Evolutionary conservation across 2,329 filamentous ascomycete genomes (phyloP).

Genomic region (Fusarium anguioides): DNA sequence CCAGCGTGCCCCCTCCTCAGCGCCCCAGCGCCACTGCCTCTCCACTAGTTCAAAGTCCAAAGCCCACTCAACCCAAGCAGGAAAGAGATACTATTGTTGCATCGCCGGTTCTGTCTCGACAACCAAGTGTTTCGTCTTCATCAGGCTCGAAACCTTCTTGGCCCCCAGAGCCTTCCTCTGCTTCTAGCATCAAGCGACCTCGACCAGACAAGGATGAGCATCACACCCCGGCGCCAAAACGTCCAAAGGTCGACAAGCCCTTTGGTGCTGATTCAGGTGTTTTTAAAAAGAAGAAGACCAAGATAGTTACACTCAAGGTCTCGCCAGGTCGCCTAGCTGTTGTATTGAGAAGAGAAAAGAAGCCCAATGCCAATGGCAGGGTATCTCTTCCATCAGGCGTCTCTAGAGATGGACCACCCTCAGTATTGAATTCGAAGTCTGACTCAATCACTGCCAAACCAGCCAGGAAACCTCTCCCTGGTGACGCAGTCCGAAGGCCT

Average conservation of each 20-base stretch:
- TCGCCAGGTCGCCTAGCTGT: constrained; percentile 50
- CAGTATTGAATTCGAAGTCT: constrained; percentile 38
- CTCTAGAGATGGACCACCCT: constrained; percentile 41
- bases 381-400: constrained; percentile 50
- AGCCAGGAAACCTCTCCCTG: constrained; percentile 52
- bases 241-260: constrained; percentile 52
- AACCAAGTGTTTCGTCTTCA: constrained; percentile 38
- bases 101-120: constrained; percentile 39
- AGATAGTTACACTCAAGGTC: constrained; percentile 54
- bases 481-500: constrained; percentile 47
- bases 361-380: constrained; percentile 39
- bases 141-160: constrained; percentile 35
- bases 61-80: constrained; percentile 20
- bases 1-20: constrained; percentile 2
- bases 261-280: constrained; percentile 34
- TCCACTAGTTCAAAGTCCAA: constrained; percentile 16
- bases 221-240: constrained; percentile 52
- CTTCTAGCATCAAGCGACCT: constrained; percentile 49
- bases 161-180: constrained; percentile 33
- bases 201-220: constrained; percentile 53
- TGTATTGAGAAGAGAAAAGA: constrained; percentile 47
- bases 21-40: constrained; percentile 1
- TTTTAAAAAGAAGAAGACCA: constrained; percentile 46
- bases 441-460: constrained; percentile 51
- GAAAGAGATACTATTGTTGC: constrained; percentile 47